These are phyloP conservation scores for Apiotrichum sp. DNA, from an alignment of 1,284 basidiomycete species.

Conservation along the genomic window DNA sequence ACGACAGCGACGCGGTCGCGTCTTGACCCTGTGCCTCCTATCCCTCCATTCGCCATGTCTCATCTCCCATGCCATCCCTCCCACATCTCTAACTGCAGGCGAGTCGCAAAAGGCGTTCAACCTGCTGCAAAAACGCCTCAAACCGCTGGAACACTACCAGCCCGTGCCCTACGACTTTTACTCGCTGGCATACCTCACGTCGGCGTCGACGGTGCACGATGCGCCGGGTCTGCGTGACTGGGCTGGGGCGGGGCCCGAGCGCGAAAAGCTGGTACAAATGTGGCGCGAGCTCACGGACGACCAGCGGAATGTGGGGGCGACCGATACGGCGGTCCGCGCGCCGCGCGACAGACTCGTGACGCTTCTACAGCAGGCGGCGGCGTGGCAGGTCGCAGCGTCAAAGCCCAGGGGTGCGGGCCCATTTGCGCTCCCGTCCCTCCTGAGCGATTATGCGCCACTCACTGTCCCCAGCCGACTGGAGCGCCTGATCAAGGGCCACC, in stretches of 20 bases:
- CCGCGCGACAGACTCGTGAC: conserved; percentile 41
- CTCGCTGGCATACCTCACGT: conserved; percentile 50
- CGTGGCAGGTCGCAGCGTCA: conserved; percentile 47
- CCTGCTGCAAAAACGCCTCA: conserved; percentile 50
- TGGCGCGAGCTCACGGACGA: conserved; percentile 44
- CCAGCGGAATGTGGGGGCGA: neutral
- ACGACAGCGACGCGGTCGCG: too few species aligned
- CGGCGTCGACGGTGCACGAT: conserved; percentile 49
- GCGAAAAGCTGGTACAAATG: conserved; percentile 41
- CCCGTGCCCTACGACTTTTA: conserved; percentile 51
- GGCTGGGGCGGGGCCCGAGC: conserved; percentile 46
- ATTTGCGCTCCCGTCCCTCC: conserved; percentile 26
- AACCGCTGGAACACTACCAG: conserved; percentile 52
- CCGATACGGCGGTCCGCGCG: conserved; percentile 1
- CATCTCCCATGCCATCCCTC: too few species aligned
- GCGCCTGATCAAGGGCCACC: conserved; percentile 41
- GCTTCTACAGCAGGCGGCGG: conserved; percentile 49
- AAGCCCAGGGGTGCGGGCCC: conserved; percentile 5
- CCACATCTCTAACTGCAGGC: conserved; percentile 14
- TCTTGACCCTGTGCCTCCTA: too few species aligned
- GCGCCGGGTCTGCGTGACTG: conserved; percentile 49
- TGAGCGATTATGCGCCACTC: conserved; percentile 38
- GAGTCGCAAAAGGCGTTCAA: conserved; percentile 51
- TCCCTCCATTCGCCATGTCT: too few species aligned
- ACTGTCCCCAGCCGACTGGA: conserved; percentile 30